Evolutionary conservation across 2,329 filamentous ascomycete species (phyloP).

Genomic region (Hypoxylon rubiginosum): DNA sequence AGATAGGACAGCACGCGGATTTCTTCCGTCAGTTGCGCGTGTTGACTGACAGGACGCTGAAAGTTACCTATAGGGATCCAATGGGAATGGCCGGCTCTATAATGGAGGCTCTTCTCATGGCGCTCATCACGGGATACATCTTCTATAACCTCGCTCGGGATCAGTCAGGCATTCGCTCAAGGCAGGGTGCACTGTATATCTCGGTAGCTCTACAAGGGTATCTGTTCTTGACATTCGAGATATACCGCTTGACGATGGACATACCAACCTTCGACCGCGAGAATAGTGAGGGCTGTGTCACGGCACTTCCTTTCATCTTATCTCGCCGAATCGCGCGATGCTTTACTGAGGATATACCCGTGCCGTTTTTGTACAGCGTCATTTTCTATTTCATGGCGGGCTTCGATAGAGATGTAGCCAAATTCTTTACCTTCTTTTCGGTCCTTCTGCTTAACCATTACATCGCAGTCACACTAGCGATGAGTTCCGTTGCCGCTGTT

Average conservation of each 20-base stretch:
- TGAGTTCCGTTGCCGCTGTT: constrained; percentile 74
- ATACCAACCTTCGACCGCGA: constrained; percentile 83
- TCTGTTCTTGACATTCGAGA: constrained; percentile 81
- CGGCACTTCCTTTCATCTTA: constrained; percentile 76
- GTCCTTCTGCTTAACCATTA: constrained; percentile 79
- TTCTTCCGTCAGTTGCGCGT: constrained; percentile 75
- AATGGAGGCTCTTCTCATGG: constrained; percentile 78
- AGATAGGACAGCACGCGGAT: constrained; percentile 61
- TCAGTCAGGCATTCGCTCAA: constrained; percentile 78
- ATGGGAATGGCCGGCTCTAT: constrained; percentile 80
- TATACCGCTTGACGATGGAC: constrained; percentile 80
- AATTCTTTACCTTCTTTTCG: constrained; percentile 80
- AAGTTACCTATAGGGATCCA: constrained; percentile 81
- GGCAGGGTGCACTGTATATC: constrained; percentile 80
- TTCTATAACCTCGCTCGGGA: constrained; percentile 76
- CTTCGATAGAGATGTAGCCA: constrained; percentile 71
- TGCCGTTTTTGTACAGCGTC: constrained; percentile 77
- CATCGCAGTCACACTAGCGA: constrained; percentile 78
- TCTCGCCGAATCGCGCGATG: constrained; percentile 78
- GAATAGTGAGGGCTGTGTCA: constrained; percentile 78
- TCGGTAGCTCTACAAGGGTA: constrained; percentile 81
- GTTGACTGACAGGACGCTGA: constrained; percentile 76
- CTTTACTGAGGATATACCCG: constrained; percentile 78
- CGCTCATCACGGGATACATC: constrained; percentile 78
- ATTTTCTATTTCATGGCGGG: constrained; percentile 86